phyloP scores from a whole-genome alignment of 192 early-diverging fungal species.

The Hyaloraphidium curvatum region DNA sequence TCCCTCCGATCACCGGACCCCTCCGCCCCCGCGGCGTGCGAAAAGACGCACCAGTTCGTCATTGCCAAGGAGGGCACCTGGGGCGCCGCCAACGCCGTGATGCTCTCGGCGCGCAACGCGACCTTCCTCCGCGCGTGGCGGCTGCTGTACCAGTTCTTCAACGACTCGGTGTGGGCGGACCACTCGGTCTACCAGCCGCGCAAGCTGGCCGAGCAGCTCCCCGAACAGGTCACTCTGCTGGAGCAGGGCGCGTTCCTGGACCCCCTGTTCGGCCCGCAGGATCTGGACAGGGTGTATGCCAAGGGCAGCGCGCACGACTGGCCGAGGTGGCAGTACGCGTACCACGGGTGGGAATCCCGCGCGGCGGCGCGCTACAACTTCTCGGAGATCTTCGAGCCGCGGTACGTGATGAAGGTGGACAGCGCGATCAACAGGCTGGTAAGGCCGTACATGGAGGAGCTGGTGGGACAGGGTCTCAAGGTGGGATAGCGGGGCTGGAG shows the following conservation, averaged over 20 bases:
- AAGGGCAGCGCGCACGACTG: too few species aligned
- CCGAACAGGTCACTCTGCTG: neutral
- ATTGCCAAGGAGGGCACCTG: conserved; percentile 26
- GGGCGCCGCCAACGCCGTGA: conserved; percentile 24
- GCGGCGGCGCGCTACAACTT: too few species aligned
- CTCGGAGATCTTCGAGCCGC: too few species aligned
- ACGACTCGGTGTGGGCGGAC: conserved; percentile 13
- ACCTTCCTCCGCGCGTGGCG: conserved; percentile 26
- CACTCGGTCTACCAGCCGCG: conserved; percentile 13
- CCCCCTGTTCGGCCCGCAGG: neutral
- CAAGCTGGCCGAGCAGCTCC: neutral
- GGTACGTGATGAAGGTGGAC: too few species aligned
- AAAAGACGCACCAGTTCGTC: conserved; percentile 20
- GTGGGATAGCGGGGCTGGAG: too few species aligned
- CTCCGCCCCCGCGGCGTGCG: too few species aligned
- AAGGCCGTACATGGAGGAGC: too few species aligned
- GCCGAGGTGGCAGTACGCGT: too few species aligned
- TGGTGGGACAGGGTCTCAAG: too few species aligned
- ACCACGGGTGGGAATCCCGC: too few species aligned
- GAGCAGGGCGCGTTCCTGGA: neutral
- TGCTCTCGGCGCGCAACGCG: conserved; percentile 18
- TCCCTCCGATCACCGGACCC: too few species aligned
- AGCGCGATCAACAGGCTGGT: too few species aligned
- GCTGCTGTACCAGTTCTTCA: conserved; percentile 20
- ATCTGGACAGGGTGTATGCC: neutral